Conservation (phyloP, 345 rosid species). For the Leavenworthia alabamica region DNA sequence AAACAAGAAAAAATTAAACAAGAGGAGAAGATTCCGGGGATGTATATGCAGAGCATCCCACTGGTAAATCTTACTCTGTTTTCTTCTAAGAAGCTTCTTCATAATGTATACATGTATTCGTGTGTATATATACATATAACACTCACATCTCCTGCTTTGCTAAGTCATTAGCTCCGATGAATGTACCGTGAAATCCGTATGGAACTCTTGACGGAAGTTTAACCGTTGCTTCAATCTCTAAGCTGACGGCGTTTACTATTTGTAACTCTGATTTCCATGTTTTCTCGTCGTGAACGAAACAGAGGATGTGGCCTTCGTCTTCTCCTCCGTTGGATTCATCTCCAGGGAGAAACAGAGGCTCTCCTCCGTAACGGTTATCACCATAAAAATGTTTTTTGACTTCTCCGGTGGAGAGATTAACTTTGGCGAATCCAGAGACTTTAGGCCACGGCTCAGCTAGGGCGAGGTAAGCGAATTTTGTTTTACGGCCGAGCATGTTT, state of each 20-base stretch:
- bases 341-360: constrained; percentile 61
- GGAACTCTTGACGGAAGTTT: constrained; percentile 81
- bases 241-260: constrained; percentile 53
- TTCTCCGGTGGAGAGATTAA: constrained; percentile 53
- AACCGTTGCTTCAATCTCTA: constrained; percentile 55
- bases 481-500: constrained; percentile 67
- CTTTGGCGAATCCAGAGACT: constrained; percentile 81
- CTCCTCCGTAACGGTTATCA: constrained; percentile 59
- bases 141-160: constrained; percentile 43
- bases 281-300: constrained; percentile 73
- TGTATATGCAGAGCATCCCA: constrained; percentile 59
- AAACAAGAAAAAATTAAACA: background rate
- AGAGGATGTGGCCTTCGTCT: constrained; percentile 58
- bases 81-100: constrained; percentile 14
- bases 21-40: constrained; percentile 66
- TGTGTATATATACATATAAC: constrained; percentile 8
- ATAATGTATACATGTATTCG: background rate
- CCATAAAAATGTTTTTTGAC: constrained; percentile 56
- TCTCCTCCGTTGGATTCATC: constrained; percentile 28
- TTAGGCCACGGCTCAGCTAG: constrained; percentile 90
- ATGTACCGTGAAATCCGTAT: constrained; percentile 82
- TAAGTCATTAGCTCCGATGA: constrained; percentile 48
- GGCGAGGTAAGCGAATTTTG: constrained; percentile 63
- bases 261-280: constrained; percentile 74
- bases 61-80: constrained; percentile 43